Evolutionary conservation across 2,329 filamentous ascomycete genomes (phyloP), one percentile per base, ranked within the genome.

Genomic region (Alternaria sp.): DNA sequence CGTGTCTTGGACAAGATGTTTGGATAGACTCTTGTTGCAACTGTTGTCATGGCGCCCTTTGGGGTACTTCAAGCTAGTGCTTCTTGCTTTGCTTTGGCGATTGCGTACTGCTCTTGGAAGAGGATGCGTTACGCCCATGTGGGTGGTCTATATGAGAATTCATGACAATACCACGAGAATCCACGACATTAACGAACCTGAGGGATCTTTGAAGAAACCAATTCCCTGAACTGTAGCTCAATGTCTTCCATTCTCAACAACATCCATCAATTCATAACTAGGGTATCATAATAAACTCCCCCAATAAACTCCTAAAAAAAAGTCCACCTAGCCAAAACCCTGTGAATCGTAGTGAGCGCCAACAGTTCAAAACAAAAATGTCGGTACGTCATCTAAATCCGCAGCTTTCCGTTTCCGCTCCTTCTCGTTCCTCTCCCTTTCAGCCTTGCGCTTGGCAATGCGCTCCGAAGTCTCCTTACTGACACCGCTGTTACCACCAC

Each of bases 1-100:
- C 79, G 79, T 66, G 72, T 74, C 47, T 79, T 84, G 70, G 82
- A 84, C 67, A 82, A 79, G 70, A 65, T 84, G 33, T 84, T 84
- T 64, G 82, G 80, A 20, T 53, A 53, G 9, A 20, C 49, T 53
- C 14, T 14, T 25, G 10, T 12, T 2, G 53, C 21, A 7, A 10
- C 12, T 20, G 33, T 50, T 20, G 15, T 50, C 78, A 71, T 37
- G 50, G 50, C 15, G 23, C 21, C 20, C 20, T 7, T 33, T 55
- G 44, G 14, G 23, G 10, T n/a, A 2, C 21, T 9, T 33, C 23
- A 18, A 43, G 12, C 25, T 30, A 33, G 8, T 46, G 18, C 23
- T 26, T 28, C 4, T 15, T 28, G 25, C 8, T 26, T 43, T 26
- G 4, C 33, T 33, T 15, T 5, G 21, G 30, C 15, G 30, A 23